These are phyloP conservation scores for Limonium bicolor DNA, from an alignment of 148 eudicot species.

Conservation along the genomic window DNA sequence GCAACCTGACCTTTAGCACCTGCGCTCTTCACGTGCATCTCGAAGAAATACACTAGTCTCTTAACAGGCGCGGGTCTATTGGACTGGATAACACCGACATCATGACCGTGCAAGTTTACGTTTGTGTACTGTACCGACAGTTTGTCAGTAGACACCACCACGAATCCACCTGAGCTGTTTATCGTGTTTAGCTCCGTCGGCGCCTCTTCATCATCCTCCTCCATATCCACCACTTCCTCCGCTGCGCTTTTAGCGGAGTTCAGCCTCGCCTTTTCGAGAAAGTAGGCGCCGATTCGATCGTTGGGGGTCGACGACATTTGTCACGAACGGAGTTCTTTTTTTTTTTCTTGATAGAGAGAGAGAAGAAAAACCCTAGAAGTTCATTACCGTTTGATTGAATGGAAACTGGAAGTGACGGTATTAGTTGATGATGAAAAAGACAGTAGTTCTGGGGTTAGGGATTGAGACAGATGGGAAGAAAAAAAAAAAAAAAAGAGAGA, in stretches of 20 bases:
- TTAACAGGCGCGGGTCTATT: conserved; percentile 63
- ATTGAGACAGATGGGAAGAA: too few relatives aligned
- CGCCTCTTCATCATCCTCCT: conserved; percentile 23
- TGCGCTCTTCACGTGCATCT: conserved; percentile 53
- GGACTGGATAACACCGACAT: conserved; percentile 80
- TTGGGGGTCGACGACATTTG: too few relatives aligned
- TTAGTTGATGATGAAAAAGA: too few relatives aligned
- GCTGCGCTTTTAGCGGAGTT: conserved; percentile 13
- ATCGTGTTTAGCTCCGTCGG: conserved; percentile 76
- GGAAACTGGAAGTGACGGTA: too few relatives aligned
- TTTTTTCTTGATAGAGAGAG: too few relatives aligned
- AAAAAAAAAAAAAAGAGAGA: too few relatives aligned
- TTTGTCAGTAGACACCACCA: conserved; percentile 63
- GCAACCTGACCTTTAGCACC: conserved; percentile 73
- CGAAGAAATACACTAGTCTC: conserved; percentile 55
- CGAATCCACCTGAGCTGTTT: conserved; percentile 61
- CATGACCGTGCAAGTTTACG: conserved; percentile 65
- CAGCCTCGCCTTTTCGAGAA: conserved; percentile 35
- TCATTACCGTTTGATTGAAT: too few relatives aligned
- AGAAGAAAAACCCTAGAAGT: too few relatives aligned
- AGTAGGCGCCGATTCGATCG: conserved; percentile 50
- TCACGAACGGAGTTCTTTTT: too few relatives aligned
- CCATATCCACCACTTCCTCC: conserved; percentile 11
- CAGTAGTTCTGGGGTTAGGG: too few relatives aligned
- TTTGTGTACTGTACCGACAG: conserved; percentile 52